phyloP scores from a whole-genome alignment of 2,329 filamentous ascomycete genomes.

The Ophiostoma novo-ulmi region DNA sequence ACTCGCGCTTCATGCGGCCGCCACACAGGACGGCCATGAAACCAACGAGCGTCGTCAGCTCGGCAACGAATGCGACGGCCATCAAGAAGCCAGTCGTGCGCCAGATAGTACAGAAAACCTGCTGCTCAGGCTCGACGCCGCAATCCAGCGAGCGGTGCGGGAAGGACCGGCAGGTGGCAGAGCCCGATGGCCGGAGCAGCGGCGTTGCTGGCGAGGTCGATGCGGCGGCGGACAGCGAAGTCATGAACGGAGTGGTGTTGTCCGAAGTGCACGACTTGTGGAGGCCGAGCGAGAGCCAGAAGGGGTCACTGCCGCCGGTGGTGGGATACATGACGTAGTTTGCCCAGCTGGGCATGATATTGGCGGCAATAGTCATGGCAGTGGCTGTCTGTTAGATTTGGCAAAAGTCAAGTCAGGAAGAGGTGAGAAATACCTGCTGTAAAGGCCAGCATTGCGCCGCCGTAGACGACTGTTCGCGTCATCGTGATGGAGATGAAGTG shows the following conservation, averaged over 20 bases:
- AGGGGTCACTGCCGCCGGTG: constrained; percentile 43
- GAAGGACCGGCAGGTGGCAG: constrained; percentile 59
- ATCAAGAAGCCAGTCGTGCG: constrained; percentile 81
- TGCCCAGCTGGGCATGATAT: constrained; percentile 67
- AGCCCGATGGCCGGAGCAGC: constrained; percentile 34
- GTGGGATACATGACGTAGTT: constrained; percentile 50
- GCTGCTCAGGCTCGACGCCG: constrained; percentile 50
- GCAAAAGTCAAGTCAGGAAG: not conserved
- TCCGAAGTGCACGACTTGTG: constrained; percentile 74
- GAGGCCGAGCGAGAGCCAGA: constrained; percentile 65
- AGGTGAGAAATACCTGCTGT: constrained; percentile 37
- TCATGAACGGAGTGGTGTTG: constrained; percentile 1
- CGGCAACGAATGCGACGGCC: constrained; percentile 74
- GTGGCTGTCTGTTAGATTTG: constrained; percentile 49
- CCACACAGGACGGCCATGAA: constrained; percentile 73
- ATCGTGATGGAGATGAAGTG: constrained; percentile 30
- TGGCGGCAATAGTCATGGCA: constrained; percentile 64
- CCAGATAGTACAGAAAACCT: constrained; percentile 87
- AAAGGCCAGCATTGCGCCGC: constrained; percentile 41
- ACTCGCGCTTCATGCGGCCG: constrained; percentile 72
- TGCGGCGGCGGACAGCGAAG: not conserved
- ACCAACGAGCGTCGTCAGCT: constrained; percentile 73
- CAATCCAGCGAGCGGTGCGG: constrained; percentile 61
- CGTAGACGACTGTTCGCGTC: constrained; percentile 44
- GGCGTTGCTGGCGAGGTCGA: not conserved